Conservation (phyloP, 2,329 filamentous ascomycete species). For the Cercospora sp. region DNA sequence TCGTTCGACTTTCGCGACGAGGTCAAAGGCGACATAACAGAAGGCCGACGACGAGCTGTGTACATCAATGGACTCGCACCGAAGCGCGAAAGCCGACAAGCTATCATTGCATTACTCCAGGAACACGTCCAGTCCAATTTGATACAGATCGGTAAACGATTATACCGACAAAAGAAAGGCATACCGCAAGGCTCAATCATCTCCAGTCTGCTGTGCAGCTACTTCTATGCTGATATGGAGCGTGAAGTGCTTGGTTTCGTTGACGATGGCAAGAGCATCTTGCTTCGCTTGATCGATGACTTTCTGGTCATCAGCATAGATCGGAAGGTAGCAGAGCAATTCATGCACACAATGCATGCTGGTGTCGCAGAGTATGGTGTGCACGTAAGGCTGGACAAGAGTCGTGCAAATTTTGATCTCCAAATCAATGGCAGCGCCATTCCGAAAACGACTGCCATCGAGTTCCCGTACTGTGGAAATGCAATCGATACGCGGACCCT, state of each 20-base stretch:
- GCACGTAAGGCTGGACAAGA: constrained; percentile 73
- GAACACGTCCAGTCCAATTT: constrained; percentile 84
- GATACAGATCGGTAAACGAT: constrained; percentile 83
- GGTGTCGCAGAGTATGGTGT: constrained; percentile 82
- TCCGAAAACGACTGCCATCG: constrained; percentile 42
- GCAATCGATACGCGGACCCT: constrained; percentile 73
- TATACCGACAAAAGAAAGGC: constrained; percentile 81
- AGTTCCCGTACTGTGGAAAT: constrained; percentile 89
- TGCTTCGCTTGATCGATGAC: constrained; percentile 86
- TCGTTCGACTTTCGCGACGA: constrained; percentile 37
- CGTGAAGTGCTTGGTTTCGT: constrained; percentile 67
- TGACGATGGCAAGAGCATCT: constrained; percentile 54
- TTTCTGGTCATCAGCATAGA: constrained; percentile 84
- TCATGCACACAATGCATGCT: constrained; percentile 76
- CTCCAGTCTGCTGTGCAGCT: constrained; percentile 85
- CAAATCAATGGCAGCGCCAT: constrained; percentile 56
- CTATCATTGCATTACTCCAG: constrained; percentile 68
- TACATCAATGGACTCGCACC: constrained; percentile 71
- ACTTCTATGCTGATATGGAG: constrained; percentile 92
- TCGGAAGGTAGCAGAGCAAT: constrained; percentile 64
- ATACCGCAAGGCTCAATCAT: constrained; percentile 93
- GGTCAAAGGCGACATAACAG: constrained; percentile 26
- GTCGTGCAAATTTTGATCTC: constrained; percentile 78
- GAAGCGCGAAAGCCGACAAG: constrained; percentile 56
- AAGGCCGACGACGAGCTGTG: constrained; percentile 62